Percentiles rank a stretch among this genome's conserved stretches.
Conservation (phyloP, 169 alveolate species). For the Eimeria necatrix region DNA sequence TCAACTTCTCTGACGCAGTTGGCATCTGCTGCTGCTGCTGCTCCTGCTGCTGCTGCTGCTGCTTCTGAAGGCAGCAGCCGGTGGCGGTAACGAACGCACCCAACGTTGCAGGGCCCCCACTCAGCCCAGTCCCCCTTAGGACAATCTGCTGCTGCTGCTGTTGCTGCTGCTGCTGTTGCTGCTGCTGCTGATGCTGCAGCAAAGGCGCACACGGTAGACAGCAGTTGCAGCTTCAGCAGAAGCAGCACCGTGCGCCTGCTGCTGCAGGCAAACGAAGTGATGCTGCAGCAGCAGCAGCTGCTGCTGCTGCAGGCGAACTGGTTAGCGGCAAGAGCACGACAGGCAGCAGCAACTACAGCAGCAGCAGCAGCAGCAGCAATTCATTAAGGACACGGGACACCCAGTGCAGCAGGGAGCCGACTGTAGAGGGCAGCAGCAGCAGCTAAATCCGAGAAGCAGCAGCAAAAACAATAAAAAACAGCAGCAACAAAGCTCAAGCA, state of each 20-base stretch:
- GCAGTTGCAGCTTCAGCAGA: background rate
- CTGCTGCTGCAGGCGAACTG: background rate
- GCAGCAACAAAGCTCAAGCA: background rate
- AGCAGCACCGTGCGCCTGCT: background rate
- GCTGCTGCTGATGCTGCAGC: background rate
- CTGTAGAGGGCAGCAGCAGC: too few species aligned
- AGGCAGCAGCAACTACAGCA: too few species aligned
- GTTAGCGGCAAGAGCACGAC: too few species aligned
- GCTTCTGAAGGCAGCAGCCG: slow-evolving; percentile 5
- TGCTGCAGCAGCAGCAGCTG: background rate
- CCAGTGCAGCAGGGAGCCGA: background rate
- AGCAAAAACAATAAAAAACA: background rate
- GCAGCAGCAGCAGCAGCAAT: background rate
- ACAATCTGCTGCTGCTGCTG: background rate
- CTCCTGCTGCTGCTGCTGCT: slow-evolving; percentile 7
- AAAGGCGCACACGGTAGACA: background rate
- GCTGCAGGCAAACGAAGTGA: background rate
- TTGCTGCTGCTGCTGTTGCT: background rate
- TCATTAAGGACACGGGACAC: background rate
- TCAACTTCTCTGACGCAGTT: background rate
- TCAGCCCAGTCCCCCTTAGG: slow-evolving; percentile 25
- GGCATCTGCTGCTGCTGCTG: background rate
- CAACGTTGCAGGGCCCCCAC: slow-evolving; percentile 38
- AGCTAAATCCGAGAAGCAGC: too few species aligned
- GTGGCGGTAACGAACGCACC: slow-evolving; percentile 15